Base-by-base conservation (phyloP, 768 basidiomycete genomes). In the Gymnopilus dilepis region DNA sequence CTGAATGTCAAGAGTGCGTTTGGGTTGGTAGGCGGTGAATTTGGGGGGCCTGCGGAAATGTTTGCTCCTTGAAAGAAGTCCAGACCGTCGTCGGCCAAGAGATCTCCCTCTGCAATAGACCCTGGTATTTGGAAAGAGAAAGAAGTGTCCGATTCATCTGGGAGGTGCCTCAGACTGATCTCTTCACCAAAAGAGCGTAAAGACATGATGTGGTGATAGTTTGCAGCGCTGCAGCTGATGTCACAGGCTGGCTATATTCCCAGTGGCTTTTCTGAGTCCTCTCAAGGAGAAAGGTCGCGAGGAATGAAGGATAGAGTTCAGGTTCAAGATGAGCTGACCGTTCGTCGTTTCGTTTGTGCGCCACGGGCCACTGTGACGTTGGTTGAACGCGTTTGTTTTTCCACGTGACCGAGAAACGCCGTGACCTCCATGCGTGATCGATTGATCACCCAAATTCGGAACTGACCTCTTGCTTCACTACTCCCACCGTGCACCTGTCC, bases 101-200 rank as follows among this genome's bases (percentile, higher is more conserved):
- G 80, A 65, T 86, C 79, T 64, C 85, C 83, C 15, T 79, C 81
- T 6, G 71, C 69, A 38, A 73, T 74, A 6, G 73, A 67, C 7
- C 74, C 72, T 3, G 87, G 86, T 34, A 87, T 84, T 69, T 86
- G 83, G 69, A 86, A 84, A 1, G 84, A 85, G 62, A 79, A 81
- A 34, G 82, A 84, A n/a, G 73, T 66, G 63, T 82, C 78, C 24
- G 83, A 83, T 53, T 80, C 68, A 62, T 88, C 85, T 40, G 86
- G 86, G 26, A 86, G 67, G 70, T 86, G 82, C 67, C 82, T 78
- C 50, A 81, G 71, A 58, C 84, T 88, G 21, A 84, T 71, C 55
- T 79, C 79, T 42, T 67, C 72, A 5, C 78, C 77, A 40, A 73
- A 71, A 72, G 64, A 71, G 70, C 68, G 76, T 71, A 47, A 67